These are phyloP conservation scores for Magnolia changhungtana DNA, from an alignment of 164 flowering plant species.

Conservation along the genomic window DNA sequence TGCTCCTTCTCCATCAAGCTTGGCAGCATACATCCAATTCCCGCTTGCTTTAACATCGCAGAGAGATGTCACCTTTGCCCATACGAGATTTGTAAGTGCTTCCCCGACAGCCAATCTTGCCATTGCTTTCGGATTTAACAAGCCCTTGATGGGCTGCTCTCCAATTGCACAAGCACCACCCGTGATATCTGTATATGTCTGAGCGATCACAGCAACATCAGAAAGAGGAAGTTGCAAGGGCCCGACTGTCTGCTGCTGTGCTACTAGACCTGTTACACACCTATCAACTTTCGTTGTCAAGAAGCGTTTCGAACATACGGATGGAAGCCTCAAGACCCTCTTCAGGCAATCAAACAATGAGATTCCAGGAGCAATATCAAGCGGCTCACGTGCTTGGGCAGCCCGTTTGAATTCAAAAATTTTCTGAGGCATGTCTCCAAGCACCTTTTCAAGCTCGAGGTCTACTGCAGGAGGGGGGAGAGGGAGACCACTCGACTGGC, in stretches of 20 bases:
- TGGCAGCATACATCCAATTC: conserved; percentile 99
- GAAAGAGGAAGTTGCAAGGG: conserved; percentile 88
- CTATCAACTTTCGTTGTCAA: conserved; percentile 92
- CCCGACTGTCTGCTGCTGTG: conserved; percentile 96
- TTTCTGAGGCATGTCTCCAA: conserved; percentile 96
- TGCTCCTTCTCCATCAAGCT: conserved; percentile 95
- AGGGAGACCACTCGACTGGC: conserved; percentile 51
- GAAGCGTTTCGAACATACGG: conserved; percentile 86
- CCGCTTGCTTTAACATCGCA: conserved; percentile 95
- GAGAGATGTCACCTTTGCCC: conserved; percentile 88
- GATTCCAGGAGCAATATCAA: conserved; percentile 83
- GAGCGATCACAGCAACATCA: conserved; percentile 95
- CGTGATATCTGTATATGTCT: conserved; percentile 57
- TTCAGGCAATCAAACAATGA: conserved; percentile 73
- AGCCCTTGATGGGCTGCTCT: conserved; percentile 90
- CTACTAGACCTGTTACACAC: conserved; percentile 98
- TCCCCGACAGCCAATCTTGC: conserved; percentile 91
- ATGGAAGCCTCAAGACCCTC: conserved; percentile 85
- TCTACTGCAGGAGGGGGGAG: conserved; percentile 83
- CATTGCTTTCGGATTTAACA: conserved; percentile 89
- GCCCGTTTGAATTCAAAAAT: conserved; percentile 62
- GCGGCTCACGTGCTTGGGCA: conserved; percentile 47
- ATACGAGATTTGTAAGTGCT: conserved; percentile 94
- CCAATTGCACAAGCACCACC: conserved; percentile 97
- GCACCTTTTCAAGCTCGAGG: conserved; percentile 89